Evolutionary conservation across 495 filamentous ascomycete species (phyloP), one percentile per base, ranked within the genome.

Genomic region (Terfezia boudieri): DNA sequence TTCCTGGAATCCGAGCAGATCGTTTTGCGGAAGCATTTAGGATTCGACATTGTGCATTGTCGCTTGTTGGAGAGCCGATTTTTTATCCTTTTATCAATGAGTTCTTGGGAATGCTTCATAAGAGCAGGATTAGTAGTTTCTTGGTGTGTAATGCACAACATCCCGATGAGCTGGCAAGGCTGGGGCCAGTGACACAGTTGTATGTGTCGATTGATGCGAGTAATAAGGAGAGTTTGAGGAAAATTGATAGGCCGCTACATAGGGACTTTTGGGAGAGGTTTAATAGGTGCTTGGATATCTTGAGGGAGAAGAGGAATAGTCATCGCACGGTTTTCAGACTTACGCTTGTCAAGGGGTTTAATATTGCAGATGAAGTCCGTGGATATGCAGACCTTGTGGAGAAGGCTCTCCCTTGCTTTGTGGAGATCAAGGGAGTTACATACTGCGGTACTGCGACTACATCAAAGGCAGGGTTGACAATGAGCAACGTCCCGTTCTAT

Each of bases 61-160:
- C 77, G 62, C 73, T 96, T 48, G 89, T 96, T 38, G 89, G 89
- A 55, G 89, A 96, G 65, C 89, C 89, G 7, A 93, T 96, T 59
- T 96, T 95, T 74, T 96, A 96, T 66, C 89, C 89, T 20, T 81
- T 89, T 67, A 96, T 96, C 71, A 95, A 96, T 67, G 81, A 82
- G 58, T 87, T 96, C 63, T 66, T 89, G 1, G 74, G 72, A 43
- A 71, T 94, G 69, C 71, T 96, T 56, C 89, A 96, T 68, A 68
- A 61, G 17, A 83, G 90, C 64, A 83, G 76, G 64, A 93, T 96
- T 60, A 92, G 84, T 14, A 89, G 81, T 49, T 96, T 96, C 72
- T 73, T 96, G 0, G 89, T 96, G 51, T 96, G 89, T 71, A 96
- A 96, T 66, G 89, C 89, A n/a, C 89, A 96, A 63, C 89, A 96